Evolutionary conservation across 352 stramenopile genomes (phyloP), one percentile per base, ranked within the genome.

Genomic region (Globisporangium megalacanthum): DNA sequence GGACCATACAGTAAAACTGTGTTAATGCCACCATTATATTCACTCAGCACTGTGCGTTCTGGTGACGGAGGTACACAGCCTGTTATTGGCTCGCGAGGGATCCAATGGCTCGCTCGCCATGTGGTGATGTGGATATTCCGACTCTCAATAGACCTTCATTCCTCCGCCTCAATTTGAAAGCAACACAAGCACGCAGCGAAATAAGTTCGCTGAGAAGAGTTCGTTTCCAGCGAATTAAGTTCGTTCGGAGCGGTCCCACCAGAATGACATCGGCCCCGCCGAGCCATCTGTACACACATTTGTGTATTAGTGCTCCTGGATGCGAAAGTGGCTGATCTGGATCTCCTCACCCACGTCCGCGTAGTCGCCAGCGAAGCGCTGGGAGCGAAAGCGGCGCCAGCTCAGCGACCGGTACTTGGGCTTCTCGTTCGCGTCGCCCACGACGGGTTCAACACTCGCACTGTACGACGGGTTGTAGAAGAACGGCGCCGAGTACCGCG

Each of bases 271-370:
- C n/a, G n/a, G n/a, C n/a, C n/a, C n/a, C n/a, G n/a, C n/a, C n/a
- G n/a, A n/a, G n/a, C n/a, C n/a, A n/a, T n/a, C n/a, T n/a, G n/a
- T n/a, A n/a, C n/a, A n/a, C n/a, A n/a, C n/a, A n/a, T n/a, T n/a
- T n/a, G n/a, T n/a, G n/a, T n/a, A n/a, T n/a, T 20, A 20, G n/a
- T 52, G 11, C 10, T 36, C n/a, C 31, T 53, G 10, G 42, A 61
- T 66, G 7, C 33, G 49, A 52, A 70, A 98, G 60, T 97, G 73
- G 25, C 71, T 69, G 56, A 97, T 97, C 75, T 97, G 90, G 58
- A 97, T 91, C 58, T 98, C 94, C n/a, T 88, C 72, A 22, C 94
- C 94, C 25, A 91, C 58, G 73, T 98, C 85, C 5, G 83, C 89
- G 60, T 95, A 92, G 70, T 98, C 88, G 46, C 94, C 91, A 33